Evolutionary conservation across 148 eudicot species (phyloP).

Genomic region (Silene latifolia): DNA sequence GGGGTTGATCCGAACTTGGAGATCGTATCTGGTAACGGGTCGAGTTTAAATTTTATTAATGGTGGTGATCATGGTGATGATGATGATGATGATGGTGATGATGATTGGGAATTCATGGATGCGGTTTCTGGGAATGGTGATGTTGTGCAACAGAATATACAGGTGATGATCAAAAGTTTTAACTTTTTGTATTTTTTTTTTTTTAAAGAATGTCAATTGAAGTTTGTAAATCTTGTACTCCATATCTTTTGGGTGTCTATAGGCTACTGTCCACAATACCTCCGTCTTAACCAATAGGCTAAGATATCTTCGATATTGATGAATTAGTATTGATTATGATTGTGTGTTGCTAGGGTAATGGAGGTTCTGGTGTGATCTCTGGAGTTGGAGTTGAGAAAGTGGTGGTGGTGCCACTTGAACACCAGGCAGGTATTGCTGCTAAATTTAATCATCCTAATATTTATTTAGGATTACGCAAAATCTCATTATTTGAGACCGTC

Average conservation of each 20-base stretch:
- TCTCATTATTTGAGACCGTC: no score
- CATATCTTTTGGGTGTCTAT: no score
- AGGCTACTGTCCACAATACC: background rate
- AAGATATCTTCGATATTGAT: no score
- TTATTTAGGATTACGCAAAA: background rate
- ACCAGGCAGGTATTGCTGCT: conserved; percentile 38
- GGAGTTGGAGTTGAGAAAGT: conserved; percentile 9
- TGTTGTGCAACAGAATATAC: conserved; percentile 23
- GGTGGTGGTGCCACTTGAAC: conserved; percentile 15
- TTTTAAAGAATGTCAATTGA: background rate
- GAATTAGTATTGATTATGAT: background rate
- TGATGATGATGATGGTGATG: conserved; percentile 36
- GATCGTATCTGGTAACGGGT: conserved; percentile 28
- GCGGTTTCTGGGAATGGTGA: conserved; percentile 34
- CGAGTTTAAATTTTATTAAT: conserved; percentile 17
- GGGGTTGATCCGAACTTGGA: conserved; percentile 23
- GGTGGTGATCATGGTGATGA: background rate
- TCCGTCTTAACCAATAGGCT: no score
- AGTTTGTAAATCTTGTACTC: background rate
- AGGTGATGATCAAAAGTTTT: conserved; percentile 28
- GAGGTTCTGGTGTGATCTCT: background rate
- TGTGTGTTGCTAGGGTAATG: conserved; percentile 16
- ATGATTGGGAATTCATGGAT: conserved; percentile 76
- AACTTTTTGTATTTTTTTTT: background rate
- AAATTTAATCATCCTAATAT: background rate